Base-by-base conservation (phyloP, 495 filamentous ascomycete genomes). In the Penicillium psychrofluorescens region DNA sequence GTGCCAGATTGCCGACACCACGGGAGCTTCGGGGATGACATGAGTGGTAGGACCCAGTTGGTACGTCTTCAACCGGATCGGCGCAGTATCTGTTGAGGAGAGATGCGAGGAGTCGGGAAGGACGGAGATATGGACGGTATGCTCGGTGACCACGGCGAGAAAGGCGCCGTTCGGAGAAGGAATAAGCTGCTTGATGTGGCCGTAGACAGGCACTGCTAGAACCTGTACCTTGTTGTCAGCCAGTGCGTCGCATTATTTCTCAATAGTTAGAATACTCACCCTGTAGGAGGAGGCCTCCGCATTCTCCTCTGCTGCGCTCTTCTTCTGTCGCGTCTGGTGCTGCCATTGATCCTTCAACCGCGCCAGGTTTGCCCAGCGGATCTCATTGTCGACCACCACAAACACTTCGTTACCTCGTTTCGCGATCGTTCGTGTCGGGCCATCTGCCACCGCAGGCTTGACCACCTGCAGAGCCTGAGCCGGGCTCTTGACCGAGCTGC, bases 21-120 rank as follows among this genome's bases (percentile, higher is more conserved):
- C 71, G 0, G 85, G 78, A 1, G 88, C 76, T 50, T 89, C 78
- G 16, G 88, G 83, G 45, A 88, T 80, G 27, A 95, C 88, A 62
- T 95, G 90, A 2, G 84, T 87, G 6, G 86, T 92, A 13, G 90
- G 88, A 1, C 90, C 90, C 11, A 95, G 71, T 38, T 88, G 88
- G 64, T 83, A 90, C 30, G 84, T 84, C 61, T 88, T 91, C 30
- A 88, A 68, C 46, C 84, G 84, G 51, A 95, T 75, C 0, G 84
- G 76, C 0, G 72, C 64, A 11, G 58, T 66, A 49, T 89, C 85
- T 29, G 67, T 70, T 27, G 77, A 71, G 1, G 75, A 79, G 29
- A 95, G 78, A 49, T 85, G 85, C 5, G 81, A 79, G 0, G 84
- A 71, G 51, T 90, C 81, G 10, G 90, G 90, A 7, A 95, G 69